Evolutionary conservation across 257 asterid genomes (phyloP), one percentile per base, ranked within the genome.

Genomic region (Solanum etuberosum): DNA sequence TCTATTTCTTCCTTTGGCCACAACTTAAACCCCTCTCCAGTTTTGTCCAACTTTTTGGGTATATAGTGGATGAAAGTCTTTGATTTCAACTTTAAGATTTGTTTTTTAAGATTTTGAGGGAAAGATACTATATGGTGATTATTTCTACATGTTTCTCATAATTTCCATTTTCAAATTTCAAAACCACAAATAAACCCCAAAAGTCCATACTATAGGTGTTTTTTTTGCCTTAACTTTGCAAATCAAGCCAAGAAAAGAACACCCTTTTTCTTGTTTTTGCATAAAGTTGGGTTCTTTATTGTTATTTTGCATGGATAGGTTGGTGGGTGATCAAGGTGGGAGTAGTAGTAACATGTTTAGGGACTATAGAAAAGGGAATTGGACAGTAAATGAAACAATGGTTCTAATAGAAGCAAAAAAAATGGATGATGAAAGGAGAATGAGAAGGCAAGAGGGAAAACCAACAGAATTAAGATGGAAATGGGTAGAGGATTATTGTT

Each of bases 401-500:
- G 90, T 93, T 8, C 91, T 97, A 20, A 94, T 97, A 7, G 94
- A 94, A 84, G 99, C 99, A 2, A 97, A 97, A 91, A 94, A 78
- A 40, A 95, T 94, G 97, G 99, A 95, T 88, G 97, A 94, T 48
- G 97, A 94, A 88, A 89, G 99, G 83, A 90, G 98, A 83, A 89
- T 92, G 96, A 94, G 88, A 92, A 90, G 95, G 90, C 83, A 81
- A 81, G 94, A 68, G 89, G 29, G 95, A 92, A 91, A 90, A 85
- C 99, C 97, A 29, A 90, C 97, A 16, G 99, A 97, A 91, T 91
- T 94, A 65, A 91, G 99, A 76, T 97, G 99, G 99, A 97, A 95
- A 88, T 95, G 99, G 98, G 95, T 97, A 31, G 99, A 97, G 87
- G 98, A 97, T 31, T 97, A 94, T 61, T 97, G 99, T 88, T 95